Evolutionary conservation across 2,329 filamentous ascomycete species (phyloP).

Genomic region (Penicillium expansum): DNA sequence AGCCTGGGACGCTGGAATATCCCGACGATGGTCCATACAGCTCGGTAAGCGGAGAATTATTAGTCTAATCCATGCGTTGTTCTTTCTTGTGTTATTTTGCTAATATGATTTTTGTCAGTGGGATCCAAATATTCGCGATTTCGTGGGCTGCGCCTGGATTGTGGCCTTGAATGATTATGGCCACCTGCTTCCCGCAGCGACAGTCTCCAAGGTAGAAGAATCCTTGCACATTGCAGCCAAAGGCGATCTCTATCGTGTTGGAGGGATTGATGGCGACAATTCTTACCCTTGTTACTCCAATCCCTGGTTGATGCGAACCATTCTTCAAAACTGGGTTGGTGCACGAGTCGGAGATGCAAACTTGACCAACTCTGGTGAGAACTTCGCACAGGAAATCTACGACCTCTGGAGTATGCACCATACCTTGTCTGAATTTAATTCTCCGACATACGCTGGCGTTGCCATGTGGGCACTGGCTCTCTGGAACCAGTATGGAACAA

Average conservation of each 20-base stretch:
- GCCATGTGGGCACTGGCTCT: constrained; percentile 58
- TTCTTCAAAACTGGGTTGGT: constrained; percentile 60
- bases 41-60: constrained; percentile 3
- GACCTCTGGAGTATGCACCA: constrained; percentile 55
- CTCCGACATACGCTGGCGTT: constrained; percentile 62
- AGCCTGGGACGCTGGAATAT: constrained; percentile 16
- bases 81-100: background rate
- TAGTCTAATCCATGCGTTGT: background rate
- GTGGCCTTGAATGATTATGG: constrained; percentile 20
- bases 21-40: constrained; percentile 12
- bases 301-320: constrained; percentile 62
- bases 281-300: constrained; percentile 63
- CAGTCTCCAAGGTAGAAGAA: constrained; percentile 49
- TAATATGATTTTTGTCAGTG: constrained; percentile 7
- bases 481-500: constrained; percentile 59
- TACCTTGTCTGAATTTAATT: constrained; percentile 63
- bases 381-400: constrained; percentile 55
- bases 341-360: constrained; percentile 54
- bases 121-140: constrained; percentile 22
- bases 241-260: constrained; percentile 62
- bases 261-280: constrained; percentile 59
- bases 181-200: constrained; percentile 44
- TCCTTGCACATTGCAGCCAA: constrained; percentile 56
- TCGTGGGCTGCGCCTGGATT: constrained; percentile 20
- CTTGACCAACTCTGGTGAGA: constrained; percentile 58